Percentiles rank a stretch among this genome's conserved stretches.
phyloP scores from a whole-genome alignment of 495 filamentous ascomycete genomes.

The Aspergillus diversus region DNA sequence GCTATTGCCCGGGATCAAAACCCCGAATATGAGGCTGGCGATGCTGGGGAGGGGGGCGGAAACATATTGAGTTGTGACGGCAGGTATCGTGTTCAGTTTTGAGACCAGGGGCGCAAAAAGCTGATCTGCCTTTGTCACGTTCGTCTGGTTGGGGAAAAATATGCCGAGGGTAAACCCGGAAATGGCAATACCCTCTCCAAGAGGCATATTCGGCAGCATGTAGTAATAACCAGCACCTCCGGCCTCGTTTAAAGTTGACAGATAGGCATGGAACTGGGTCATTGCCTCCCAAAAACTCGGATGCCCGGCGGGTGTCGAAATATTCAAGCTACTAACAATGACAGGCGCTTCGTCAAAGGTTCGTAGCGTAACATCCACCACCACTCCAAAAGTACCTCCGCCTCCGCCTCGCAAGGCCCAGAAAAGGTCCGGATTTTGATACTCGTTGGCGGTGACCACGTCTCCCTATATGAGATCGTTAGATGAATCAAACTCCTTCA shows the following conservation, averaged over 20 bases:
- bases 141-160: constrained; percentile 34
- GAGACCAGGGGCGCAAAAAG: constrained; percentile 26
- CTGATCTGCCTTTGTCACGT: constrained; percentile 19
- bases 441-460: constrained; percentile 45
- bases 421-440: constrained; percentile 60
- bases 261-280: constrained; percentile 34
- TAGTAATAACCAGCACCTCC: constrained; percentile 44
- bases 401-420: constrained; percentile 54
- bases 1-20: constrained; percentile 21
- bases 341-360: constrained; percentile 40
- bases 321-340: constrained; percentile 40
- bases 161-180: constrained; percentile 24
- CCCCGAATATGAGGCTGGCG: constrained; percentile 21
- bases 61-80: constrained; percentile 22
- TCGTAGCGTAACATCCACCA: constrained; percentile 50
- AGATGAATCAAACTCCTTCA: not conserved
- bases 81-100: constrained; percentile 22
- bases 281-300: constrained; percentile 39
- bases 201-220: constrained; percentile 29
- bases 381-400: constrained; percentile 55
- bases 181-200: constrained; percentile 16
- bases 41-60: constrained; percentile 26
- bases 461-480: constrained; percentile 20
- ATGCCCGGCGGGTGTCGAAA: constrained; percentile 26
- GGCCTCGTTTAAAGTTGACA: constrained; percentile 37